A percentile compares a stretch with the other conserved stretches of the same genome.
These are phyloP conservation scores for Hippophae rhamnoides DNA, from an alignment of 306 rosid species.

Conservation along the genomic window DNA sequence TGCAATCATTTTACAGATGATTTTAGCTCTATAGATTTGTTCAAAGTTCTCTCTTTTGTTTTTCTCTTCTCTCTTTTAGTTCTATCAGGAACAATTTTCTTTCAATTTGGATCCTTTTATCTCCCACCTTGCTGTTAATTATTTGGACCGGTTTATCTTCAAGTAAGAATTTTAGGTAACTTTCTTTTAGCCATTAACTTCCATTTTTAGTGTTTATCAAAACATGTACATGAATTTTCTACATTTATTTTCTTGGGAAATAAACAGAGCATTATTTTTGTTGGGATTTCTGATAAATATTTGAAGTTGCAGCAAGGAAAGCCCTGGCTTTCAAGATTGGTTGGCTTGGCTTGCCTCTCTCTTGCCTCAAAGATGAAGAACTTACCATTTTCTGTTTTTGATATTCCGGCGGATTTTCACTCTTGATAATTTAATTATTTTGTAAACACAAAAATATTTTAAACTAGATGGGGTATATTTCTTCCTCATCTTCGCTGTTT, in stretches of 20 bases:
- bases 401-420: constrained; percentile 29
- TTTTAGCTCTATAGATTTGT: not conserved
- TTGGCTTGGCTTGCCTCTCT: constrained; percentile 43
- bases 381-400: constrained; percentile 27
- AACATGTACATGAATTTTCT: not conserved
- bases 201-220: not conserved
- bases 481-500: too few relatives aligned
- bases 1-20: constrained; percentile 53
- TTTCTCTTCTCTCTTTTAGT: not conserved
- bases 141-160: constrained; percentile 55
- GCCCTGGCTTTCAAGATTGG: constrained; percentile 48
- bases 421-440: not conserved
- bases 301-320: constrained; percentile 34
- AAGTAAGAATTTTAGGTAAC: constrained; percentile 48
- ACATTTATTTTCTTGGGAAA: not conserved
- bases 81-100: constrained; percentile 33
- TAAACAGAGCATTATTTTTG: constrained; percentile 8
- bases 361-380: constrained; percentile 67
- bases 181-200: not conserved
- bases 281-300: not conserved
- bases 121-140: constrained; percentile 56
- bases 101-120: constrained; percentile 46
- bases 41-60: too few relatives aligned
- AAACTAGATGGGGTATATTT: too few relatives aligned
- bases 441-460: not conserved